phyloP scores from a whole-genome alignment of 495 filamentous ascomycete genomes.

The Xylona heveae region DNA sequence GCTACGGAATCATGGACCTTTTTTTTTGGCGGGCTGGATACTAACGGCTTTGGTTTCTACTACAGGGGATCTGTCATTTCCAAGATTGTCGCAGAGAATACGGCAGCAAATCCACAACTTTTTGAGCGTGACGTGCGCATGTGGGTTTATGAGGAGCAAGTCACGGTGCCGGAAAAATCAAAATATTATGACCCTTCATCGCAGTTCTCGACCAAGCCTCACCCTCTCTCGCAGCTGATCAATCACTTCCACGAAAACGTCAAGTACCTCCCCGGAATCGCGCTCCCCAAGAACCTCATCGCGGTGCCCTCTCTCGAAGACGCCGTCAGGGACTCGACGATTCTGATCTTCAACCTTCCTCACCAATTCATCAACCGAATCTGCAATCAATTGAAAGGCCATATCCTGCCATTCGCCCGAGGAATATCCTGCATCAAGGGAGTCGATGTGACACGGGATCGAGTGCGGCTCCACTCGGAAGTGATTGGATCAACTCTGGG shows the following conservation, averaged over 20 bases:
- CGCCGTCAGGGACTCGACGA: constrained; percentile 58
- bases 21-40: constrained; percentile 3
- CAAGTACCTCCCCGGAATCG: constrained; percentile 81
- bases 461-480: constrained; percentile 80
- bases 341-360: constrained; percentile 91
- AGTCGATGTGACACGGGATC: constrained; percentile 67
- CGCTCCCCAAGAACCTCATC: constrained; percentile 66
- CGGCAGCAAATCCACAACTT: constrained; percentile 45
- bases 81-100: constrained; percentile 92
- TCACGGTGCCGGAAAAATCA: constrained; percentile 10
- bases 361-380: constrained; percentile 91
- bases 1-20: constrained; percentile 1
- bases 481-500: constrained; percentile 71
- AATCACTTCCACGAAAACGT: constrained; percentile 88
- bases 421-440: constrained; percentile 98
- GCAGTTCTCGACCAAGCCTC: constrained; percentile 33
- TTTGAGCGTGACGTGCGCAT: constrained; percentile 87
- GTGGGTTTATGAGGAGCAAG: constrained; percentile 17
- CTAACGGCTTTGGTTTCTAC: constrained; percentile 1
- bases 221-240: constrained; percentile 79
- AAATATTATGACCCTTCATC: constrained; percentile 24
- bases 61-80: constrained; percentile 82
- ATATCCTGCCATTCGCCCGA: constrained; percentile 78
- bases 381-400: constrained; percentile 65
- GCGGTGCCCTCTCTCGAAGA: constrained; percentile 76